These are phyloP conservation scores for Colletotrichum navitas DNA, from an alignment of 2,329 filamentous ascomycete genomes.

Conservation along the genomic window DNA sequence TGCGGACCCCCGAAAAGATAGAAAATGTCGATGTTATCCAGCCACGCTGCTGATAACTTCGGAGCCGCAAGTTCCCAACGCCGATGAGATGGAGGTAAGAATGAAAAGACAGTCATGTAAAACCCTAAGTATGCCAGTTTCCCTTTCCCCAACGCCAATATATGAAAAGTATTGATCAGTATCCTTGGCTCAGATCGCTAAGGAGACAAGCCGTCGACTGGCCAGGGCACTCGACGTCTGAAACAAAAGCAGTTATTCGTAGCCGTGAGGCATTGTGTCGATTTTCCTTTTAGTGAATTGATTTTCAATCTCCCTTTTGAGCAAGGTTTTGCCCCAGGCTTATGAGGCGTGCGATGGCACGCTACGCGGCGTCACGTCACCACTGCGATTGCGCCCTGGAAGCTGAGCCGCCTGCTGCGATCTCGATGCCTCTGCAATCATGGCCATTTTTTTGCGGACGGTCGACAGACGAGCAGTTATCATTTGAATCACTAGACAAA, in stretches of 20 bases:
- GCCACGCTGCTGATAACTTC: background rate
- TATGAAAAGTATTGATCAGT: constrained; percentile 23
- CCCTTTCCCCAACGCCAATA: constrained; percentile 33
- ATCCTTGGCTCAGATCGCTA: background rate
- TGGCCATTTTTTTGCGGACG: constrained; percentile 71
- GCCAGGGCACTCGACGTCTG: background rate
- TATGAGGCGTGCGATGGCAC: constrained; percentile 62
- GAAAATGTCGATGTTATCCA: background rate
- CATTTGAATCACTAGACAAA: constrained; percentile 70
- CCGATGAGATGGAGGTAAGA: constrained; percentile 10
- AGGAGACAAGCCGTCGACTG: background rate
- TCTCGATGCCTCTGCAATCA: constrained; percentile 71
- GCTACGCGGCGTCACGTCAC: constrained; percentile 68
- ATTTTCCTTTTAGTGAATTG: constrained; percentile 5
- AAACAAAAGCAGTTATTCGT: constrained; percentile 25
- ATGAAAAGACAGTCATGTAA: constrained; percentile 20
- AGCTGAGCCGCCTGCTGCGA: constrained; percentile 59
- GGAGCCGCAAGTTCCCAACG: constrained; percentile 17
- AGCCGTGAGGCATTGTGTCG: constrained; percentile 28
- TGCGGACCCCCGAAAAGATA: constrained; percentile 16
- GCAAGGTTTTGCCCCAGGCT: background rate
- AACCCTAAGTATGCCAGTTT: constrained; percentile 23
- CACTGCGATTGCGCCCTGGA: constrained; percentile 63
- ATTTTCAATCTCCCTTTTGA: background rate
- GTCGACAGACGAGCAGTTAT: constrained; percentile 67